Conservation (phyloP, 345 rosid species). For the Eucalyptus viminalis region DNA sequence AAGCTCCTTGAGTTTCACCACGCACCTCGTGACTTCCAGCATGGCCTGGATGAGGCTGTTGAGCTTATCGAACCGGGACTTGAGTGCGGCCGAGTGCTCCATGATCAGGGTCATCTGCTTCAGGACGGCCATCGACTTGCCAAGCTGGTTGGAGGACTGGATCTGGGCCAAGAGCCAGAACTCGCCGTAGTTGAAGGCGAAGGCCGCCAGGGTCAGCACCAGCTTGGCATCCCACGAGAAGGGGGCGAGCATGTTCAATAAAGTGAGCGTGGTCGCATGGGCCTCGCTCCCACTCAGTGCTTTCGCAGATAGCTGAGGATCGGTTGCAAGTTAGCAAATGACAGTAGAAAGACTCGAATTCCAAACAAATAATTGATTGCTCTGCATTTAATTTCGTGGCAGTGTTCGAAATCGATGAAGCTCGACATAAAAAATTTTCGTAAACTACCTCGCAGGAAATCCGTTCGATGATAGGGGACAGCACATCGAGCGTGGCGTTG, state of each 20-base stretch:
- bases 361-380: background rate
- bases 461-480: conserved; percentile 48
- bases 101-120: conserved; percentile 55
- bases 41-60: conserved; percentile 38
- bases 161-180: conserved; percentile 69
- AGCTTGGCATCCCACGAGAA: conserved; percentile 77
- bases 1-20: conserved; percentile 42
- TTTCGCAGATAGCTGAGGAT: conserved; percentile 45
- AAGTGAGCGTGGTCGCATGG: conserved; percentile 39
- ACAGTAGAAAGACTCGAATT: background rate
- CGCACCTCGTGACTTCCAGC: conserved; percentile 49
- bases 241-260: conserved; percentile 32
- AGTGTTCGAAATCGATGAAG: background rate
- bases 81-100: conserved; percentile 24
- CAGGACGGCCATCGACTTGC: conserved; percentile 72
- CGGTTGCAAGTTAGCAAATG: background rate
- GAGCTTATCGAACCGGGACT: conserved; percentile 46
- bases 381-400: background rate
- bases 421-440: background rate
- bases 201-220: conserved; percentile 61
- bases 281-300: conserved; percentile 48
- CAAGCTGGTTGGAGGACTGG: conserved; percentile 55
- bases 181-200: conserved; percentile 72
- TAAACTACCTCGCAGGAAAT: conserved; percentile 46
- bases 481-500: conserved; percentile 14